Conservation (phyloP, 441 rosid species). For the Viola pubescens region DNA sequence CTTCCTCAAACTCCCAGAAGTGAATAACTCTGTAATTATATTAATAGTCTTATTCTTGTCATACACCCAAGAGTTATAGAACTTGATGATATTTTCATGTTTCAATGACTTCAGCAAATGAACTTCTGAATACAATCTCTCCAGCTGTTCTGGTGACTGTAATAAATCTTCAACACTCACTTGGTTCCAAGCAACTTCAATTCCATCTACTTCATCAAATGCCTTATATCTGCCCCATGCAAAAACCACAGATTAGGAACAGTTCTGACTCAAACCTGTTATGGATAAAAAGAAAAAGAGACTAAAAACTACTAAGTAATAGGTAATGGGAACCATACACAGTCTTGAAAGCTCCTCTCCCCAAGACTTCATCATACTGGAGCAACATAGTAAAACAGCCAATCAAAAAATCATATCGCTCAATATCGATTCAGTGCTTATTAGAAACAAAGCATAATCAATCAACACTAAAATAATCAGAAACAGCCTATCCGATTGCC, state of each 20-base stretch:
- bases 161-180: slow-evolving; percentile 51
- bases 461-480: no score
- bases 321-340: slow-evolving; percentile 49
- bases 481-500: no score
- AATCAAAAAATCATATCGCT: not conserved
- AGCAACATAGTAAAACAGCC: slow-evolving; percentile 16
- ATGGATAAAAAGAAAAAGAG: not conserved
- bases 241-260: not conserved
- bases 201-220: slow-evolving; percentile 68
- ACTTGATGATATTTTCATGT: slow-evolving; percentile 61
- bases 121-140: slow-evolving; percentile 64
- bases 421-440: not conserved
- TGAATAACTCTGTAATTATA: slow-evolving; percentile 72
- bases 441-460: no score
- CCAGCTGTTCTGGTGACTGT: slow-evolving; percentile 60
- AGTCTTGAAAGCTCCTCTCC: slow-evolving; percentile 89
- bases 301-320: slow-evolving; percentile 11
- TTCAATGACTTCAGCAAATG: slow-evolving; percentile 57
- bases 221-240: slow-evolving; percentile 47
- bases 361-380: slow-evolving; percentile 68
- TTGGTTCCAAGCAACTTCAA: slow-evolving; percentile 85
- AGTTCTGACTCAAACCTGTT: not conserved
- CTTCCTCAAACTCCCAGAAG: slow-evolving; percentile 70
- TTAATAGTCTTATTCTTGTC: slow-evolving; percentile 56
- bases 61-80: slow-evolving; percentile 68